phyloP scores from a whole-genome alignment of 225 moss, liverwort and hornwort species.

The Climacium dendroides region DNA sequence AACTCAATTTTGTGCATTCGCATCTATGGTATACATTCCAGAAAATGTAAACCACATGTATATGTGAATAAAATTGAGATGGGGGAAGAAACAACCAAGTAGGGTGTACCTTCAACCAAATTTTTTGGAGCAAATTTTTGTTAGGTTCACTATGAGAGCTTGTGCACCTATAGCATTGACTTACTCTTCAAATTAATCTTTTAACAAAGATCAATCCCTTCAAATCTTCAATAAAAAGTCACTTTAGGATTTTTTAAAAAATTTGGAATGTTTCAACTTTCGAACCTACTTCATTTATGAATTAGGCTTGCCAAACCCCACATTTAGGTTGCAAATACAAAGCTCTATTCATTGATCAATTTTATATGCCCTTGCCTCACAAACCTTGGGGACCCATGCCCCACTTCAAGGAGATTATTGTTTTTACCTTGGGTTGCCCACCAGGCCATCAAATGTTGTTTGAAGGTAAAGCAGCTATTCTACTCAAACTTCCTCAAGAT shows the following conservation, averaged over 20 bases:
- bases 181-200: fast-evolving
- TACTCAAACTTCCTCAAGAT: background rate
- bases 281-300: background rate
- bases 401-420: background rate
- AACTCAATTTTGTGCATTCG: background rate
- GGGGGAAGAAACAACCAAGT: background rate
- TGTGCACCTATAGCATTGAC: background rate
- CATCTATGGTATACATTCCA: fast-evolving
- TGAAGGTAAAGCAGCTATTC: background rate
- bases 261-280: background rate
- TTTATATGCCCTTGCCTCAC: fast-evolving
- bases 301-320: background rate
- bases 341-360: background rate
- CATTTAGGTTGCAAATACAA: background rate
- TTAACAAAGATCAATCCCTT: background rate
- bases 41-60: background rate
- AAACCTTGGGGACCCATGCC: background rate
- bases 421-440: too few relatives aligned
- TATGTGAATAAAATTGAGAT: background rate
- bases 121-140: fast-evolving
- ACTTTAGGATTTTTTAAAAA: background rate
- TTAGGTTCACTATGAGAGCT: background rate
- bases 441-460: background rate
- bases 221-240: background rate
- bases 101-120: background rate